phyloP scores from a whole-genome alignment of 2,329 filamentous ascomycete species.

The Fusarium lyarnte region DNA sequence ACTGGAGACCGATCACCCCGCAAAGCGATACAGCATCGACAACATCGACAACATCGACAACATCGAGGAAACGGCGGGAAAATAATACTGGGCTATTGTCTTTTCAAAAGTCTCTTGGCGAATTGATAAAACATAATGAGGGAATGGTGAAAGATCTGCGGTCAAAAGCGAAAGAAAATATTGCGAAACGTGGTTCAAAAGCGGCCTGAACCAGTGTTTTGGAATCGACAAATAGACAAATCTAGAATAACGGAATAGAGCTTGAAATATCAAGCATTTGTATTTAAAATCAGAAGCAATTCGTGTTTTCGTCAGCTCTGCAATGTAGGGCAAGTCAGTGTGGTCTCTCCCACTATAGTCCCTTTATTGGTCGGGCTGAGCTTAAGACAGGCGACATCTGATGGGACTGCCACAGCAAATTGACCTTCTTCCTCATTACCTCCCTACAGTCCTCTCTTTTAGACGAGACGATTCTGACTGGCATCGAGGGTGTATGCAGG shows the following conservation, averaged over 20 bases:
- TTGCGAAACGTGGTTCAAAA: accelerated
- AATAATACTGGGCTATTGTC: not conserved
- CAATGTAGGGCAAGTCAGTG: not conserved
- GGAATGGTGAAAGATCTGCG: not conserved
- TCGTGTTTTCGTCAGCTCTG: accelerated
- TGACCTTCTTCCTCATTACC: not conserved
- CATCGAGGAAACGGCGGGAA: not conserved
- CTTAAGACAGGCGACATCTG: accelerated
- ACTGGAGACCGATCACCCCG: not conserved
- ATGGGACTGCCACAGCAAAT: not conserved
- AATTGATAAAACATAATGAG: not conserved
- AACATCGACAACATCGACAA: too few relatives aligned
- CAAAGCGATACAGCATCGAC: not conserved
- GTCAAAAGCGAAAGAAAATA: not conserved
- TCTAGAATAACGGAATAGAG: not conserved
- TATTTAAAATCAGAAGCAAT: accelerated
- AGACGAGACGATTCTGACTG: too few relatives aligned
- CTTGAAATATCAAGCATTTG: not conserved
- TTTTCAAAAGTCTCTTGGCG: not conserved
- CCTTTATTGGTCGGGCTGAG: not conserved
- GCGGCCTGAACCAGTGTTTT: too few relatives aligned
- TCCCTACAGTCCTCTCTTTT: too few relatives aligned
- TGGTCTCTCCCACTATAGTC: too few relatives aligned
- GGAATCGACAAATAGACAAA: not conserved
- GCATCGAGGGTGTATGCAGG: not conserved